phyloP scores from a whole-genome alignment of 2,329 filamentous ascomycete genomes.

The Tolypocladium endophyticum region DNA sequence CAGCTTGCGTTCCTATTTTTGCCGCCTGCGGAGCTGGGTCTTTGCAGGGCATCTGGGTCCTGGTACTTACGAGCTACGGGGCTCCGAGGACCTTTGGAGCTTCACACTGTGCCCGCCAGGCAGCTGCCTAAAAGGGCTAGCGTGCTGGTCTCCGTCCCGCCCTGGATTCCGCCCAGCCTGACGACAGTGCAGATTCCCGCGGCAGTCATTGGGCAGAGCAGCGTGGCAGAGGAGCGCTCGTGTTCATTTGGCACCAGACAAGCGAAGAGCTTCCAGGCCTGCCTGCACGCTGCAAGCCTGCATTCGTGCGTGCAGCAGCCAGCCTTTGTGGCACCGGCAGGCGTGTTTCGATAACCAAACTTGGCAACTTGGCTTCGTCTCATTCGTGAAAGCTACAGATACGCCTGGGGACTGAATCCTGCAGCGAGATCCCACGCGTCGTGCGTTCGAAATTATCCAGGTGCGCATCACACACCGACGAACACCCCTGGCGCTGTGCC shows the following conservation, averaged over 20 bases:
- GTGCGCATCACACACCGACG: background rate
- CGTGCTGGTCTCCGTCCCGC: background rate
- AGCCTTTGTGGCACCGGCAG: background rate
- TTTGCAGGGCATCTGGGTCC: background rate
- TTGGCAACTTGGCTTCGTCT: background rate
- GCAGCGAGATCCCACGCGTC: background rate
- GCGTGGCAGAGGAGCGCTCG: background rate
- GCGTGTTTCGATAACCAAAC: background rate
- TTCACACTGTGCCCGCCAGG: conserved; percentile 2
- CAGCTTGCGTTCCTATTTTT: background rate
- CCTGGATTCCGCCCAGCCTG: background rate
- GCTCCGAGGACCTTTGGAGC: too few species aligned
- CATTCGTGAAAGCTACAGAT: background rate
- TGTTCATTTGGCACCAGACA: background rate
- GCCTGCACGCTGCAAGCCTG: background rate
- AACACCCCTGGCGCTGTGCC: background rate
- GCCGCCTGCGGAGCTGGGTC: background rate
- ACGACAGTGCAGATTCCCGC: background rate
- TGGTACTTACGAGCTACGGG: background rate
- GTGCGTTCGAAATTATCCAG: background rate
- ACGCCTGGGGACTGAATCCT: background rate
- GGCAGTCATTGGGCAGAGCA: background rate
- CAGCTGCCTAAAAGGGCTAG: conserved; percentile 2
- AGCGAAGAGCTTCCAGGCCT: background rate
- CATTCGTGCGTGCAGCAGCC: background rate